Evolutionary conservation across 176 grass and related monocot species (phyloP).

Genomic region (Carex scoparia): DNA sequence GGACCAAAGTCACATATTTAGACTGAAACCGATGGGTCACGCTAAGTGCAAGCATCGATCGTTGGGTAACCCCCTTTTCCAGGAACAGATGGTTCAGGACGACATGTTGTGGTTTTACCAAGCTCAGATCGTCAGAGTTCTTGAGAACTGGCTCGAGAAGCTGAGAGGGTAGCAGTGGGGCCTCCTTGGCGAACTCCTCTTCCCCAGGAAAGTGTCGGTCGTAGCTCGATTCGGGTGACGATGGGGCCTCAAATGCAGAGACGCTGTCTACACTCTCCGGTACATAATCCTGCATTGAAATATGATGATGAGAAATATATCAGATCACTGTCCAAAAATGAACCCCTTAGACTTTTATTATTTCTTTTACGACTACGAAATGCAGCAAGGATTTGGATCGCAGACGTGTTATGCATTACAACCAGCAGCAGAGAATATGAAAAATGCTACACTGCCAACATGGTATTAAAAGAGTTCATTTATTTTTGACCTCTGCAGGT

Average conservation of each 20-base stretch:
- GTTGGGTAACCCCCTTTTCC: conserved; percentile 77
- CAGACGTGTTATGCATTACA: not conserved
- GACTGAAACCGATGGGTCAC: conserved; percentile 71
- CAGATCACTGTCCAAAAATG: not conserved
- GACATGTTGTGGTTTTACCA: conserved; percentile 55
- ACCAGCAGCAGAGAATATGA: not conserved
- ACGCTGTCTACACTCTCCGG: conserved; percentile 75
- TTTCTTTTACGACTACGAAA: not conserved
- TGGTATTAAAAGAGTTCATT: not conserved
- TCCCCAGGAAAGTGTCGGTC: conserved; percentile 45
- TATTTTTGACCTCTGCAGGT: not conserved
- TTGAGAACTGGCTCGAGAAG: conserved; percentile 48
- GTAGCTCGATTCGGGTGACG: conserved; percentile 70
- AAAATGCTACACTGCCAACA: not conserved
- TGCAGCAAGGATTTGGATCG: not conserved
- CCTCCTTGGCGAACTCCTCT: conserved; percentile 74
- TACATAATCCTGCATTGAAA: conserved; percentile 52
- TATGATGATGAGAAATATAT: not conserved
- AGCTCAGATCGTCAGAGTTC: conserved; percentile 2
- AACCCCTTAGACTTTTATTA: not conserved
- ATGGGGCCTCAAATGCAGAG: conserved; percentile 58
- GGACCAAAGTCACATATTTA: conserved; percentile 79
- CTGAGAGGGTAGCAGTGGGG: conserved; percentile 57
- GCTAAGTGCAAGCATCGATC: conserved; percentile 71
- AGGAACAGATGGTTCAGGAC: conserved; percentile 85